Conservation (phyloP, 1,139 yeast genomes). For the Zygoascus meyerae region DNA sequence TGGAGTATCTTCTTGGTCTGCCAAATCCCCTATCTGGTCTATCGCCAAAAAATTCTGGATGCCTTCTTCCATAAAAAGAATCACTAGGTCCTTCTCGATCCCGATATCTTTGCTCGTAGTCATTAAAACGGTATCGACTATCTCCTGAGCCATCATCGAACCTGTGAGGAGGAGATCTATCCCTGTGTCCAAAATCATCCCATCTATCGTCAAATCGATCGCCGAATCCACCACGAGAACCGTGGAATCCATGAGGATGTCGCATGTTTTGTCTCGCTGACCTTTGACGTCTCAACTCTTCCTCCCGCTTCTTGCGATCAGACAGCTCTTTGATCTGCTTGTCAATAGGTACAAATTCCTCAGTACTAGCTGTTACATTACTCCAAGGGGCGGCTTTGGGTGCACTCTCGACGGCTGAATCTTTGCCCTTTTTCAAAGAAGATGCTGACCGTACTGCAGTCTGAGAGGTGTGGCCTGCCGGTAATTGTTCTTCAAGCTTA, state of each 20-base stretch:
- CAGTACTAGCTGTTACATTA: constrained; percentile 15
- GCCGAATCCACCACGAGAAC: constrained; percentile 9
- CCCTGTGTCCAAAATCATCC: constrained; percentile 6
- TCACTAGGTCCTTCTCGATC: constrained; percentile 28
- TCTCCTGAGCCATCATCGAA: constrained; percentile 11
- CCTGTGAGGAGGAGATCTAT: constrained; percentile 9
- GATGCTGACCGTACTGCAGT: constrained; percentile 7
- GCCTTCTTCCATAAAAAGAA: constrained; percentile 25
- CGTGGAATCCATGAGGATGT: constrained; percentile 11
- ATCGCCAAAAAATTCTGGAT: not conserved
- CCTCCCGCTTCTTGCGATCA: constrained; percentile 14
- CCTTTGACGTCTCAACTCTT: constrained; percentile 14
- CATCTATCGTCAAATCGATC: constrained; percentile 8
- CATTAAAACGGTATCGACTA: constrained; percentile 7
- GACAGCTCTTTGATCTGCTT: constrained; percentile 27
- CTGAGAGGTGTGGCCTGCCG: constrained; percentile 8
- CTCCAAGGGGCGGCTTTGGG: constrained; percentile 24
- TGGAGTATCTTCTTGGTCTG: not conserved
- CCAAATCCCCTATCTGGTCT: not conserved
- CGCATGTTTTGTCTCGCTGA: constrained; percentile 13
- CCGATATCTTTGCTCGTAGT: constrained; percentile 22
- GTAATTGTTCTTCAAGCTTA: constrained; percentile 12
- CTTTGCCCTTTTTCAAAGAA: constrained; percentile 2
- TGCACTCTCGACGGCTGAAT: constrained; percentile 2
- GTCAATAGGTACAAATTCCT: constrained; percentile 24